These are phyloP conservation scores for Cucurbita argyrosperma DNA, from an alignment of 306 rosid genomes.

Conservation along the genomic window DNA sequence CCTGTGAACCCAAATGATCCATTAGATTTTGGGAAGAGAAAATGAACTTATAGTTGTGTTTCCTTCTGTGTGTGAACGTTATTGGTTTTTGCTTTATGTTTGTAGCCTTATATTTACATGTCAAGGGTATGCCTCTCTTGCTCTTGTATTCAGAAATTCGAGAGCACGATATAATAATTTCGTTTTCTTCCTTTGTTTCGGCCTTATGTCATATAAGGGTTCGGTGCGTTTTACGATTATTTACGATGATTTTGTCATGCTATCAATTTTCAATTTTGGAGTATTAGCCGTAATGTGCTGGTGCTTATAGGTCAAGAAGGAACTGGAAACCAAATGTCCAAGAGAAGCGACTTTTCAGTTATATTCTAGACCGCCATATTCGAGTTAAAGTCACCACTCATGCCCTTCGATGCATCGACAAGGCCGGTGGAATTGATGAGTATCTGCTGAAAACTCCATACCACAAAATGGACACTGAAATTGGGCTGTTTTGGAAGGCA, in stretches of 20 bases:
- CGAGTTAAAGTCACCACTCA: slow-evolving; percentile 82
- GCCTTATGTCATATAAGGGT: not conserved
- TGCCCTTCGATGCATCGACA: slow-evolving; percentile 84
- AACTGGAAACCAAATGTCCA: slow-evolving; percentile 91
- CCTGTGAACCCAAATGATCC: not conserved
- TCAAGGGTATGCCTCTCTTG: not conserved
- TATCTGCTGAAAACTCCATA: slow-evolving; percentile 86
- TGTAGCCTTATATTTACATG: not conserved
- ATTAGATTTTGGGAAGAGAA: not conserved
- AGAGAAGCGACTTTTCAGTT: slow-evolving; percentile 86
- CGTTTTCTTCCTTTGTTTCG: not conserved
- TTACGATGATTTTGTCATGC: not conserved
- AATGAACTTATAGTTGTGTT: not conserved
- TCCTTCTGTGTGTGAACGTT: not conserved
- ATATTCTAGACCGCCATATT: slow-evolving; percentile 71
- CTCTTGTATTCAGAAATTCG: not conserved
- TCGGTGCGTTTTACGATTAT: not conserved
- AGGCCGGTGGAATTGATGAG: slow-evolving; percentile 91
- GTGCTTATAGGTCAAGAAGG: slow-evolving; percentile 58
- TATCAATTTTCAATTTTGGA: not conserved
- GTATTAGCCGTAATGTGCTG: slow-evolving; percentile 11
- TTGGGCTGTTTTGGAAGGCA: slow-evolving; percentile 81
- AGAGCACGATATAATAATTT: not conserved
- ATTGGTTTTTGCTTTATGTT: not conserved
- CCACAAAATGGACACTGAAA: slow-evolving; percentile 85